Percentiles rank a stretch among this genome's conserved stretches.
These are phyloP conservation scores for Xylaria cubensis DNA, from an alignment of 495 filamentous ascomycete genomes.

Conservation along the genomic window DNA sequence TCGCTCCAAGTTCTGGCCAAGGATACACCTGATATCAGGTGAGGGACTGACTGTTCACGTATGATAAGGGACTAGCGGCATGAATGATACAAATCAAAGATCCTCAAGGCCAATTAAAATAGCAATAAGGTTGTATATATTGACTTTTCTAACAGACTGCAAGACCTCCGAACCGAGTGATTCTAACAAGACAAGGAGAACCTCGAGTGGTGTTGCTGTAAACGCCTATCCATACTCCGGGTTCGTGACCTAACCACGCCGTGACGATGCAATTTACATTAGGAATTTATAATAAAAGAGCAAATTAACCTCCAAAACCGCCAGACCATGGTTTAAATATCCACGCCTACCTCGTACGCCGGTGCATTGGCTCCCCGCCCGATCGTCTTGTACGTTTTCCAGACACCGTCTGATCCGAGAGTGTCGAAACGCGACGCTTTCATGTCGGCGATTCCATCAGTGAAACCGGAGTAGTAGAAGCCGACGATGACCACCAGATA, in stretches of 20 bases:
- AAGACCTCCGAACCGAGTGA: constrained; percentile 12
- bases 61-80: not conserved
- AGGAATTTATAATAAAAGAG: constrained; percentile 4
- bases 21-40: too few relatives aligned
- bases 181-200: constrained; percentile 13
- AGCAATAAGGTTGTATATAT: not conserved
- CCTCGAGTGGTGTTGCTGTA: not conserved
- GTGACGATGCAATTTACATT: constrained; percentile 15
- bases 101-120: not conserved
- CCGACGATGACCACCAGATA: constrained; percentile 93
- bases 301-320: not conserved
- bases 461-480: constrained; percentile 86
- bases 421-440: constrained; percentile 74
- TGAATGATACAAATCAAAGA: not conserved
- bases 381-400: constrained; percentile 60
- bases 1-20: too few relatives aligned
- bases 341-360: constrained; percentile 35
- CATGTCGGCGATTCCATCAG: constrained; percentile 54
- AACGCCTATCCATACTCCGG: constrained; percentile 21
- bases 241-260: constrained; percentile 6
- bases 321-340: constrained; percentile 25
- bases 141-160: not conserved
- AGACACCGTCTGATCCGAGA: constrained; percentile 59
- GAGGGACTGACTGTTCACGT: not conserved
- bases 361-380: constrained; percentile 47